These are phyloP conservation scores for Ramaria sp. DNA, from an alignment of 768 basidiomycete species.

Conservation along the genomic window DNA sequence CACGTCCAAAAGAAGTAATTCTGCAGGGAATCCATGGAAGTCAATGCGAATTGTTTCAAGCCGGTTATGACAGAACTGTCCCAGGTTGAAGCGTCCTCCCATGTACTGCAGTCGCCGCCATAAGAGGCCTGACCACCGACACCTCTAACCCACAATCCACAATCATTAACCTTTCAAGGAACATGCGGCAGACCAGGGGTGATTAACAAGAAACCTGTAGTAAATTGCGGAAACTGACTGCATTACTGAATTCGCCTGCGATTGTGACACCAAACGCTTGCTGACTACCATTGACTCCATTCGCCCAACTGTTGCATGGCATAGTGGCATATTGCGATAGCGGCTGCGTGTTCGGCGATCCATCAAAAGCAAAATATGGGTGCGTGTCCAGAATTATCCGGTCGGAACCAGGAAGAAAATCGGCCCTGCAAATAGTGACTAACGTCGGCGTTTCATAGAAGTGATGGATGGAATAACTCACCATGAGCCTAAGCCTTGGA, in stretches of 20 bases:
- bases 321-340: constrained; percentile 20
- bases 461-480: constrained; percentile 25
- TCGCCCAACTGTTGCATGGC: constrained; percentile 27
- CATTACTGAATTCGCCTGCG: constrained; percentile 69
- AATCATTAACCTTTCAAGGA: constrained; percentile 18
- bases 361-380: constrained; percentile 55
- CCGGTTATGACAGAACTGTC: constrained; percentile 39
- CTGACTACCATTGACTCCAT: constrained; percentile 30
- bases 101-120: constrained; percentile 33
- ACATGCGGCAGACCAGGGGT: neutral
- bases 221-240: neutral
- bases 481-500: constrained; percentile 41
- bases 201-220: neutral
- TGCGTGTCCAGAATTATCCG: constrained; percentile 54
- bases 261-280: constrained; percentile 55
- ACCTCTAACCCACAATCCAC: constrained; percentile 26
- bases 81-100: constrained; percentile 44
- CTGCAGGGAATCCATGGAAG: constrained; percentile 56
- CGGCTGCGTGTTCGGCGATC: constrained; percentile 20
- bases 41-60: constrained; percentile 38
- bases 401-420: constrained; percentile 44
- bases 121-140: constrained; percentile 30
- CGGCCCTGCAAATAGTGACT: constrained; percentile 14
- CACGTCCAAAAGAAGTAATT: constrained; percentile 76
- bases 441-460: neutral